Evolutionary conservation across 2,329 filamentous ascomycete genomes (phyloP).

Genomic region (Colletotrichum cuscutae): DNA sequence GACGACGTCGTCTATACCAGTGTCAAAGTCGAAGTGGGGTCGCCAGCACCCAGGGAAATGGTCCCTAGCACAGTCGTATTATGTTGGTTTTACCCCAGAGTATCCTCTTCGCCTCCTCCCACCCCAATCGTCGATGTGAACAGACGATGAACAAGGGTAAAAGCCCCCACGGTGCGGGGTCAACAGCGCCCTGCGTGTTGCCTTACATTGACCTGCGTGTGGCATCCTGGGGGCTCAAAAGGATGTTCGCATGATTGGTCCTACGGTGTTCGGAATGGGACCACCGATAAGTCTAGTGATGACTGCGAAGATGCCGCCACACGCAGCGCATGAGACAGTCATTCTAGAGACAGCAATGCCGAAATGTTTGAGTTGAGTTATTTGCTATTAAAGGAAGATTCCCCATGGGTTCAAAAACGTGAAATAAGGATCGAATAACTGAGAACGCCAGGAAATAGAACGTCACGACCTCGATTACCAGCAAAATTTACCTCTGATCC

Average conservation of each 20-base stretch:
- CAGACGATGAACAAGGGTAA: conserved; percentile 13
- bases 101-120: conserved; percentile 13
- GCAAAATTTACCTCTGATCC: not conserved
- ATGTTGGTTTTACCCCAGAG: conserved; percentile 18
- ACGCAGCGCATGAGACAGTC: conserved; percentile 18
- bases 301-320: conserved; percentile 1
- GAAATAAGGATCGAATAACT: not conserved
- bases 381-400: conserved; percentile 4
- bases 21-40: not conserved
- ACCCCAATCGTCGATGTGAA: not conserved
- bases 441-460: not conserved
- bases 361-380: not conserved
- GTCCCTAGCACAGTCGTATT: not conserved
- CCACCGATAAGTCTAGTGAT: not conserved
- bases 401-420: not conserved
- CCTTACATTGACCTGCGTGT: conserved; percentile 21
- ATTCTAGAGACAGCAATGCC: not conserved
- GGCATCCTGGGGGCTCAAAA: not conserved
- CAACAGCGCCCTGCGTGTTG: conserved; percentile 39
- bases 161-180: conserved; percentile 19
- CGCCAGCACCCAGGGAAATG: not conserved
- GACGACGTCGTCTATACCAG: not conserved
- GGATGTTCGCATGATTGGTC: conserved; percentile 5
- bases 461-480: not conserved
- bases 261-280: conserved; percentile 4